Conservation (phyloP, 306 rosid species). For the Quercus aquifolioides region DNA sequence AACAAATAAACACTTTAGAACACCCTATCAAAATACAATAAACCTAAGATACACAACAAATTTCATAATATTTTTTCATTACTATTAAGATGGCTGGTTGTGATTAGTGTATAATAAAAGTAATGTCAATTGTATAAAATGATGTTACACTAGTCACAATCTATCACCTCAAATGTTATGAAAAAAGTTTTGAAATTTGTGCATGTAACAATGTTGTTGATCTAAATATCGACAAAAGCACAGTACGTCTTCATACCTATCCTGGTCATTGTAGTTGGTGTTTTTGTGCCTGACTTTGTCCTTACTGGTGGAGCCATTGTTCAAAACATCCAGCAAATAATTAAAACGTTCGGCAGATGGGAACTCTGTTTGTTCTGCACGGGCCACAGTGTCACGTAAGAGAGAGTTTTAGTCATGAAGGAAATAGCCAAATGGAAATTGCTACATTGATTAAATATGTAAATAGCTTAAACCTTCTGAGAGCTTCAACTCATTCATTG, state of each 20-base stretch:
- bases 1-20: not conserved
- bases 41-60: too few relatives aligned
- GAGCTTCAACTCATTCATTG: slow-evolving; percentile 24
- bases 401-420: not conserved
- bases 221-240: not conserved
- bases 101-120: too few relatives aligned
- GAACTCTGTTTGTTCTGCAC: slow-evolving; percentile 26
- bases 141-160: too few relatives aligned
- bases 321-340: slow-evolving; percentile 28
- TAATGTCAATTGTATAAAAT: too few relatives aligned
- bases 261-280: slow-evolving; percentile 24
- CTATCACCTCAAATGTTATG: too few relatives aligned
- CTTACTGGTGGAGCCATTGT: slow-evolving; percentile 32
- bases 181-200: too few relatives aligned
- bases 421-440: not conserved
- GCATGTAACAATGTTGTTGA: not conserved
- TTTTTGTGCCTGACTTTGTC: slow-evolving; percentile 18
- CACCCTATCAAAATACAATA: not conserved
- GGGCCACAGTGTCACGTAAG: not conserved
- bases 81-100: too few relatives aligned
- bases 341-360: slow-evolving; percentile 24
- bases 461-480: slow-evolving; percentile 29
- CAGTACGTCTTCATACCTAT: slow-evolving; percentile 15
- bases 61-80: too few relatives aligned
- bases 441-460: not conserved